Evolutionary conservation across 2,329 filamentous ascomycete genomes (phyloP).

Genomic region (Cercospora sojina): DNA sequence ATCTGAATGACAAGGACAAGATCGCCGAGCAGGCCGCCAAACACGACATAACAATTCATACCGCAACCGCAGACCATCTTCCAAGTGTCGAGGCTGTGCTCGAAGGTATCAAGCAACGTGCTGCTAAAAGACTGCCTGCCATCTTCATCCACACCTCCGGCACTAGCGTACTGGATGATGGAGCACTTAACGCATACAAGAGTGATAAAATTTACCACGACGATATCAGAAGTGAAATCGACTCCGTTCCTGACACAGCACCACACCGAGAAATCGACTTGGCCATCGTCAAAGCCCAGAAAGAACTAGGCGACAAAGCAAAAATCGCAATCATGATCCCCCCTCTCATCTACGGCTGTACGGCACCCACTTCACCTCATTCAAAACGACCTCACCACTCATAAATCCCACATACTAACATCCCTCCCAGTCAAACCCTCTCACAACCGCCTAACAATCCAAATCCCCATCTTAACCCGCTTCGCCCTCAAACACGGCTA

Average conservation of each 20-base stretch:
- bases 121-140: slow-evolving; percentile 40
- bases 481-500: slow-evolving; percentile 52
- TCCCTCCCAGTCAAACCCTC: slow-evolving; percentile 31
- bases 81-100: slow-evolving; percentile 49
- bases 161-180: slow-evolving; percentile 45
- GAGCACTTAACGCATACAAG: slow-evolving; percentile 31
- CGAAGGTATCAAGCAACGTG: slow-evolving; percentile 44
- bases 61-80: slow-evolving; percentile 51
- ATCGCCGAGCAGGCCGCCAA: slow-evolving; percentile 42
- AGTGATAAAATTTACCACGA: slow-evolving; percentile 47
- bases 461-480: slow-evolving; percentile 49
- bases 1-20: slow-evolving; percentile 43
- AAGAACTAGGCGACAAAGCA: slow-evolving; percentile 42
- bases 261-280: slow-evolving; percentile 51
- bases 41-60: slow-evolving; percentile 51
- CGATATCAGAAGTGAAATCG: slow-evolving; percentile 42
- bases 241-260: slow-evolving; percentile 45
- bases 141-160: slow-evolving; percentile 54
- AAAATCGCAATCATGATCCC: slow-evolving; percentile 52
- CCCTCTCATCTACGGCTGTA: slow-evolving; percentile 50
- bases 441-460: slow-evolving; percentile 48
- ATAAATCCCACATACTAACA: not conserved
- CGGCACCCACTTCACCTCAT: not conserved
- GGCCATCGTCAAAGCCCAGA: slow-evolving; percentile 42
- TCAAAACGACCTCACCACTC: not conserved